Evolutionary conservation across 176 grass and related monocot species (phyloP).

Genomic region (Zoysia pacifica): DNA sequence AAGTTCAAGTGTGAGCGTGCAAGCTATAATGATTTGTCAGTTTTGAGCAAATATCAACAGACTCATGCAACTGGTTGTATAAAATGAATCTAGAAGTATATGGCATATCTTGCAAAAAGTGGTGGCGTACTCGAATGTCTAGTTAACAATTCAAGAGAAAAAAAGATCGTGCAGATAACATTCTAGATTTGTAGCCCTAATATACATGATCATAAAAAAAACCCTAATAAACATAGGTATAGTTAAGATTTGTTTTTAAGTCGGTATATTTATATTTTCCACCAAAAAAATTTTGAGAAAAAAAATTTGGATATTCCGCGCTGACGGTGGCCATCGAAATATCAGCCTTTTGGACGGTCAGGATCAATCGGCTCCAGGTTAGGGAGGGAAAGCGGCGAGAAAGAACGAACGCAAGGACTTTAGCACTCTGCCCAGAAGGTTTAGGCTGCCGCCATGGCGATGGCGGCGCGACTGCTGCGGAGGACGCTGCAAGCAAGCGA

Average conservation of each 20-base stretch:
- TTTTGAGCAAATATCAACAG: not conserved
- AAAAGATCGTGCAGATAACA: not conserved
- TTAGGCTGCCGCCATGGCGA: conserved; percentile 30
- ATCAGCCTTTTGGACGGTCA: too few species aligned
- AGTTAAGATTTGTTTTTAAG: too few species aligned
- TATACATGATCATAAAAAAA: not conserved
- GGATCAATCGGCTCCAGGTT: too few species aligned
- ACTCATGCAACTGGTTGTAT: not conserved
- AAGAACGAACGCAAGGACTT: not conserved
- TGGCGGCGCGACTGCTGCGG: conserved; percentile 48
- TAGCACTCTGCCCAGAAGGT: not conserved
- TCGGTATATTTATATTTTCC: not conserved
- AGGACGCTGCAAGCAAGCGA: conserved; percentile 28
- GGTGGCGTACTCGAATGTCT: too few species aligned
- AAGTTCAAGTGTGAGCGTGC: not conserved
- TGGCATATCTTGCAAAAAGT: too few species aligned
- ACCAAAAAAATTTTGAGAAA: not conserved
- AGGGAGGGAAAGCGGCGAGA: too few species aligned
- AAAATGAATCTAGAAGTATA: too few species aligned
- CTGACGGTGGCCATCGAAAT: too few species aligned
- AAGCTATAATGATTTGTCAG: not conserved
- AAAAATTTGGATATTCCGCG: not conserved
- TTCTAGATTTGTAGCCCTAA: not conserved
- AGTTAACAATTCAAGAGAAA: too few species aligned
- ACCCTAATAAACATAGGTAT: too few species aligned